Conservation (phyloP, 176 grass and related monocot genomes). For the Cocos nucifera region DNA sequence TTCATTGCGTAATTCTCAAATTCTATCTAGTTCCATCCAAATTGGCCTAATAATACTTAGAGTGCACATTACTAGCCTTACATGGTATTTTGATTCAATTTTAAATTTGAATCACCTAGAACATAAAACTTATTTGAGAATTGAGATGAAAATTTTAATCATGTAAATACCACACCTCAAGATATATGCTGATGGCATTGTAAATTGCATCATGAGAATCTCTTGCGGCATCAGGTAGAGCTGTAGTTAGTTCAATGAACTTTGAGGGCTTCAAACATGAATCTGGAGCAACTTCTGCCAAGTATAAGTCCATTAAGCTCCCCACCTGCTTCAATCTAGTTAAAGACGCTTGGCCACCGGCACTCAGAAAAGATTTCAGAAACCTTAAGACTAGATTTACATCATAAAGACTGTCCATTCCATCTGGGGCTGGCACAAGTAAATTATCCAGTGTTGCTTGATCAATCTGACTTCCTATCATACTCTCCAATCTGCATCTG, state of each 20-base stretch:
- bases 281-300: slow-evolving; percentile 87
- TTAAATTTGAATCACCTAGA: no score
- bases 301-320: slow-evolving; percentile 59
- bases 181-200: slow-evolving; percentile 79
- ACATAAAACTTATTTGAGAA: no score
- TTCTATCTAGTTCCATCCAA: no score
- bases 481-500: slow-evolving; percentile 41
- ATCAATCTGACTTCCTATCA: slow-evolving; percentile 81
- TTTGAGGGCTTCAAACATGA: slow-evolving; percentile 43
- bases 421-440: slow-evolving; percentile 45
- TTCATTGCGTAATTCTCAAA: no score
- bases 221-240: slow-evolving; percentile 53
- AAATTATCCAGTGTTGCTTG: slow-evolving; percentile 82
- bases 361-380: slow-evolving; percentile 48
- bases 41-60: no score
- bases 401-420: slow-evolving; percentile 53
- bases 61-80: no score
- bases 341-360: slow-evolving; percentile 6
- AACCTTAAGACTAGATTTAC: slow-evolving; percentile 63
- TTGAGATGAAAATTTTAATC: not conserved
- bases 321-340: slow-evolving; percentile 61
- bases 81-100: no score
- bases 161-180: slow-evolving; percentile 42
- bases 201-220: slow-evolving; percentile 83
- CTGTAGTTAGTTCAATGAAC: slow-evolving; percentile 56